phyloP scores from a whole-genome alignment of 805 yeast species.

The Candida dendrica region DNA sequence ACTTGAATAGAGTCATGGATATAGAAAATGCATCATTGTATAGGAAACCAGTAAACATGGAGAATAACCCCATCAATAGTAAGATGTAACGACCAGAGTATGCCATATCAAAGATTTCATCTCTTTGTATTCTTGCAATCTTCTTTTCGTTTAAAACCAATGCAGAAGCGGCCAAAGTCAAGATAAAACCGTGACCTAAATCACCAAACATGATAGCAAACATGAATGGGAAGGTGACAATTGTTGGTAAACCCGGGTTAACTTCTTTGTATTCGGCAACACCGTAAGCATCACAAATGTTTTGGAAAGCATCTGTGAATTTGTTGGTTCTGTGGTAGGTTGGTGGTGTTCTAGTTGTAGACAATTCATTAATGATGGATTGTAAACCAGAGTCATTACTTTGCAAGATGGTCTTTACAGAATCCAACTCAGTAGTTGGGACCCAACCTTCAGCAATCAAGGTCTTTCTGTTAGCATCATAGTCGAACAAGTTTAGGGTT shows the following conservation, averaged over 20 bases:
- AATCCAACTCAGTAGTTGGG: slow-evolving; percentile 67
- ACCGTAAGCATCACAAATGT: slow-evolving; percentile 93
- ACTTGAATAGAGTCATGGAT: slow-evolving; percentile 75
- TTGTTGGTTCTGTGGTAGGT: slow-evolving; percentile 90
- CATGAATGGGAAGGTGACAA: slow-evolving; percentile 95
- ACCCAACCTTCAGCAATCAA: slow-evolving; percentile 97
- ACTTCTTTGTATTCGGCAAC: slow-evolving; percentile 89
- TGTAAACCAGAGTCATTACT: slow-evolving; percentile 66
- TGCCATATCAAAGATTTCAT: slow-evolving; percentile 96
- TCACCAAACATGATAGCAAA: slow-evolving; percentile 99
- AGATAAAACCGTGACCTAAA: slow-evolving; percentile 87
- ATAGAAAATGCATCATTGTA: slow-evolving; percentile 92
- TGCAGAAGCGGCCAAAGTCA: slow-evolving; percentile 63
- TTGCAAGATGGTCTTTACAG: slow-evolving; percentile 56
- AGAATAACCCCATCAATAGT: slow-evolving; percentile 86
- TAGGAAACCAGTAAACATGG: slow-evolving; percentile 90
- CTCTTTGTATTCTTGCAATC: slow-evolving; percentile 66
- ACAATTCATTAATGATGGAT: slow-evolving; percentile 49
- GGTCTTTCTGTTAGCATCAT: slow-evolving; percentile 67
- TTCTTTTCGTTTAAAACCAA: slow-evolving; percentile 70
- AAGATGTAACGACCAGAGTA: slow-evolving; percentile 87
- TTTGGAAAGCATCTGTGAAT: slow-evolving; percentile 88
- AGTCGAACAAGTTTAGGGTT: slow-evolving; percentile 73
- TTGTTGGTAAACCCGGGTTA: slow-evolving; percentile 92
- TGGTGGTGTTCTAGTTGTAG: slow-evolving; percentile 79